Conservation (phyloP, 805 yeast species). For the Starmerella lactis-condensi region DNA sequence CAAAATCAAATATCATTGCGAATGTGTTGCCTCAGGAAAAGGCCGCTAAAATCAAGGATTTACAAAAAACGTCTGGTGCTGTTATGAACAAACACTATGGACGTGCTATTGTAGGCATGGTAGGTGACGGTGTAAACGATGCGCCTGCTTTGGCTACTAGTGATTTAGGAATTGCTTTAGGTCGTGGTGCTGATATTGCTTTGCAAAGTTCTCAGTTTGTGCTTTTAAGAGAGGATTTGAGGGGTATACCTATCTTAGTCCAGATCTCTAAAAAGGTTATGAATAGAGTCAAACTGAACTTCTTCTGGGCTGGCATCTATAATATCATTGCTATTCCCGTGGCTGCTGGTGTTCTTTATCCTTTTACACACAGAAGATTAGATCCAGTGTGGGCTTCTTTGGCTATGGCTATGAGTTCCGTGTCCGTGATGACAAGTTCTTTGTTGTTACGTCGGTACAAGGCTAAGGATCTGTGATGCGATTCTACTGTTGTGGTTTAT, state of each 20-base stretch:
- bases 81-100: constrained; percentile 11
- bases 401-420: constrained; percentile 85
- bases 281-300: constrained; percentile 56
- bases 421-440: constrained; percentile 72
- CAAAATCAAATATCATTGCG: constrained; percentile 35
- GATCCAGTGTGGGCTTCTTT: constrained; percentile 81
- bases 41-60: constrained; percentile 37
- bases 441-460: constrained; percentile 41
- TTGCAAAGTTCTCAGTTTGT: constrained; percentile 59
- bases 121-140: constrained; percentile 72
- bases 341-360: constrained; percentile 81
- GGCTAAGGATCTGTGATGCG: constrained; percentile 12
- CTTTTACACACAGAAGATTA: constrained; percentile 48
- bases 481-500: too few relatives aligned
- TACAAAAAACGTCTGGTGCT: constrained; percentile 29
- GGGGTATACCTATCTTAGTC: constrained; percentile 36
- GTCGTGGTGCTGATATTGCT: constrained; percentile 61
- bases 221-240: constrained; percentile 32
- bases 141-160: constrained; percentile 64
- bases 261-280: constrained; percentile 58
- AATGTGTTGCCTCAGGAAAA: constrained; percentile 61
- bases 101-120: constrained; percentile 44
- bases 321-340: constrained; percentile 74
- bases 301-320: constrained; percentile 72
- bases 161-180: constrained; percentile 60